A percentile compares a stretch with the other conserved stretches of the same genome.
Evolutionary conservation across 2,329 filamentous ascomycete genomes (phyloP).

Genomic region (Nakataea oryzae): DNA sequence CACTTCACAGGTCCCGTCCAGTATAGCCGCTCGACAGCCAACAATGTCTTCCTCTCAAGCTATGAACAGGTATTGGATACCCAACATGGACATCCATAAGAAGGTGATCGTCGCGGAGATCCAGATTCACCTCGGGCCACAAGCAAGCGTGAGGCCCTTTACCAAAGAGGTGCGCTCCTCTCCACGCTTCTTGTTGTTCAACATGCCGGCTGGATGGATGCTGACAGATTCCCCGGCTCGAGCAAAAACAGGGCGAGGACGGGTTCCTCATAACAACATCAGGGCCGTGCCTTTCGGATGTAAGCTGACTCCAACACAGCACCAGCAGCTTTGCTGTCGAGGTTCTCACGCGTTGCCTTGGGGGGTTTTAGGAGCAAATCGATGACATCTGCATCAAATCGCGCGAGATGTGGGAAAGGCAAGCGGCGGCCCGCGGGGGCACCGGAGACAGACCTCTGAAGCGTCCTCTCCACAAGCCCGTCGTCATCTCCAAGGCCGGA

Average conservation of each 20-base stretch:
- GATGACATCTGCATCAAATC: conserved; percentile 52
- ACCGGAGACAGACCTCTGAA: conserved; percentile 40
- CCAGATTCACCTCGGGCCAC: conserved; percentile 46
- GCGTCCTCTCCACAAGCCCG: conserved; percentile 44
- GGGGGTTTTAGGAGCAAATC: conserved; percentile 45
- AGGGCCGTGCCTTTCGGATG: conserved; percentile 47
- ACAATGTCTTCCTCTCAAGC: conserved; percentile 22
- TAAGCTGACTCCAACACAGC: conserved; percentile 24
- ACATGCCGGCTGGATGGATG: conserved; percentile 10
- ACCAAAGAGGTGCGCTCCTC: conserved; percentile 38
- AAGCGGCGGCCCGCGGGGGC: conserved; percentile 36
- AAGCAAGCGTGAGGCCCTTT: conserved; percentile 45
- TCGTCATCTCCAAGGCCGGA: conserved; percentile 35
- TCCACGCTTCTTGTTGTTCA: conserved; percentile 4
- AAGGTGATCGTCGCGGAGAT: conserved; percentile 49
- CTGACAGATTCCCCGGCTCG: not conserved
- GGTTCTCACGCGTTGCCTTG: not conserved
- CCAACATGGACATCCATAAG: conserved; percentile 47
- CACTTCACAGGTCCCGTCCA: not conserved
- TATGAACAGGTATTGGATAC: conserved; percentile 53
- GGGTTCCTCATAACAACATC: conserved; percentile 50
- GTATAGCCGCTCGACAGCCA: not conserved
- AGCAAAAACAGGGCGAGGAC: conserved; percentile 40
- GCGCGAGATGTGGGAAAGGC: conserved; percentile 45
- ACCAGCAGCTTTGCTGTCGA: not conserved